These are phyloP conservation scores for Acacia pycnantha DNA, from an alignment of 331 rosid genomes.

Conservation along the genomic window DNA sequence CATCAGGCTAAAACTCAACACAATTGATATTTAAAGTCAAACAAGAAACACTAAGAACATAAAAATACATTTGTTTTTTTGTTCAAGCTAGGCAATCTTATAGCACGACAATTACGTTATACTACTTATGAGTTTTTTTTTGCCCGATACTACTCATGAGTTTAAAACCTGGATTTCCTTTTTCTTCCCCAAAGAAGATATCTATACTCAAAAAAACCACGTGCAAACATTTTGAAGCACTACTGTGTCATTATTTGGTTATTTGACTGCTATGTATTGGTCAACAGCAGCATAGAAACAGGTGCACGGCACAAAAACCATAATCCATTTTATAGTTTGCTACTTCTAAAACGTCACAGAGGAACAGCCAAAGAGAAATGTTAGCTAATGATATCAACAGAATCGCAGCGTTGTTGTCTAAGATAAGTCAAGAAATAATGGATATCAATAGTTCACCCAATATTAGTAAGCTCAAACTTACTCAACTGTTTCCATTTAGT, in stretches of 20 bases:
- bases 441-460: background rate
- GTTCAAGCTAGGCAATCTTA: background rate
- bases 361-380: background rate
- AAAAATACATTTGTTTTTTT: too few relatives aligned
- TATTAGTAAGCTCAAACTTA: constrained; percentile 5
- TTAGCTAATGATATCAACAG: background rate
- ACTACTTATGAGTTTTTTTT: background rate
- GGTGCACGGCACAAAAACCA: background rate
- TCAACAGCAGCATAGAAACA: background rate
- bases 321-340: background rate
- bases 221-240: background rate
- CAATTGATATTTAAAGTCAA: background rate
- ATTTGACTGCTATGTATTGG: background rate
- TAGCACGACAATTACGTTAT: background rate
- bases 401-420: background rate
- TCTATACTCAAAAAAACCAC: background rate
- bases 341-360: background rate
- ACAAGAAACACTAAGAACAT: background rate
- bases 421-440: background rate
- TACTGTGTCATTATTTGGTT: background rate
- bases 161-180: background rate
- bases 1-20: background rate
- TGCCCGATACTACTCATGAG: background rate
- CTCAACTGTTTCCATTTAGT: background rate
- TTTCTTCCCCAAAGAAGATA: background rate